A percentile compares a stretch with the other conserved stretches of the same genome.
phyloP scores from a whole-genome alignment of 768 basidiomycete genomes.

The Rubroboletus satanas region DNA sequence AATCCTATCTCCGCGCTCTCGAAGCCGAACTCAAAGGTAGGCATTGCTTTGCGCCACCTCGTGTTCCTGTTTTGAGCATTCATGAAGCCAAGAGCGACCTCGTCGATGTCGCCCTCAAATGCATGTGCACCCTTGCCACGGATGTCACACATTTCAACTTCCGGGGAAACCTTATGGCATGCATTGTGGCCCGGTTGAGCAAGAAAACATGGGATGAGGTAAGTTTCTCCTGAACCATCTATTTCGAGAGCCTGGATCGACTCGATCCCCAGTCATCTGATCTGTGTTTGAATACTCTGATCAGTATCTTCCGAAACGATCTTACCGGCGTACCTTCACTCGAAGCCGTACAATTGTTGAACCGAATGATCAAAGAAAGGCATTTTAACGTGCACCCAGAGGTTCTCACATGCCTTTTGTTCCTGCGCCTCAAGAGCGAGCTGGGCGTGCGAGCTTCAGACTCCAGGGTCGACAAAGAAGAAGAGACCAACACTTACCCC shows the following conservation, averaged over 20 bases:
- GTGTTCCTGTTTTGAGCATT: slow-evolving; percentile 17
- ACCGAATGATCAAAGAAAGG: slow-evolving; percentile 94
- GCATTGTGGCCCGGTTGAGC: slow-evolving; percentile 78
- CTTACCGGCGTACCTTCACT: slow-evolving; percentile 76
- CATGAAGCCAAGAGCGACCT: slow-evolving; percentile 59
- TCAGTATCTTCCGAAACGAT: slow-evolving; percentile 80
- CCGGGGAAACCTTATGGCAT: slow-evolving; percentile 85
- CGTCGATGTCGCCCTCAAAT: slow-evolving; percentile 67
- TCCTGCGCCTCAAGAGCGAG: slow-evolving; percentile 85
- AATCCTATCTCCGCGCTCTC: slow-evolving; percentile 78
- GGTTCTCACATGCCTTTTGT: slow-evolving; percentile 77
- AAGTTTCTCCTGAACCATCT: slow-evolving; percentile 25
- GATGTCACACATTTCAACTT: slow-evolving; percentile 97
- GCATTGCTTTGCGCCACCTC: slow-evolving; percentile 16
- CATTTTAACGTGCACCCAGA: slow-evolving; percentile 88
- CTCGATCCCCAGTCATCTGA: slow-evolving; percentile 64
- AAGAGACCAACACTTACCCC: slow-evolving; percentile 32
- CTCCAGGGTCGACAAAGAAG: slow-evolving; percentile 56
- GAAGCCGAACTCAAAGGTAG: slow-evolving; percentile 83
- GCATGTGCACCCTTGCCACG: slow-evolving; percentile 80
- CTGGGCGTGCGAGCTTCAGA: slow-evolving; percentile 76
- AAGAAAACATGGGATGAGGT: slow-evolving; percentile 89
- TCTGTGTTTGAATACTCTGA: slow-evolving; percentile 76
- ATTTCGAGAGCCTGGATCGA: slow-evolving; percentile 6
- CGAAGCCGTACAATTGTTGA: slow-evolving; percentile 84